Evolutionary conservation across 257 asterid genomes (phyloP).

Genomic region (Nicotiana knightiana): DNA sequence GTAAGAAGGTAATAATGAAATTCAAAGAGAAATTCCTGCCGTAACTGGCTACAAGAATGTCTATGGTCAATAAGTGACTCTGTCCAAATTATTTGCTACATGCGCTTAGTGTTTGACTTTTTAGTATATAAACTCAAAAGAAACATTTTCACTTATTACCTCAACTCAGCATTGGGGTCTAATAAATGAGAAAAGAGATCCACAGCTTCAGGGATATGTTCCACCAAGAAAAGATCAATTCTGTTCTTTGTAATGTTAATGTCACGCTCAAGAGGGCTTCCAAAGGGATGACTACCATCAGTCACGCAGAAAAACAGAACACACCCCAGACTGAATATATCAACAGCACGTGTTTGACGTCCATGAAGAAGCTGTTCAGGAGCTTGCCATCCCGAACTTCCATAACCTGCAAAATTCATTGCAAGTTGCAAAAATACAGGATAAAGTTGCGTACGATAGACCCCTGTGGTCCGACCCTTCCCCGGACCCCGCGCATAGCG

Average conservation of each 20-base stretch:
- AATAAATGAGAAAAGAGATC: conserved; percentile 61
- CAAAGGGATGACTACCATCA: conserved; percentile 94
- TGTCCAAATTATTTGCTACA: neutral
- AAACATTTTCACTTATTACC: conserved; percentile 34
- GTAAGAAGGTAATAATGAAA: neutral
- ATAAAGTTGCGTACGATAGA: no score
- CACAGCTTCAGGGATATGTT: conserved; percentile 85
- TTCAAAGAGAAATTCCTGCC: neutral
- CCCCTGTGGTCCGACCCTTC: no score
- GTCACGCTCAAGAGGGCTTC: conserved; percentile 78
- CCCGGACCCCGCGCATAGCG: no score
- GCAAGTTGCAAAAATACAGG: neutral
- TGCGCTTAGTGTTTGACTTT: neutral
- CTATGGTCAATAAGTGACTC: neutral
- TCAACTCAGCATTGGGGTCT: conserved; percentile 57
- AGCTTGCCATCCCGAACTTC: conserved; percentile 99
- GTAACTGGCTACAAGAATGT: conserved; percentile 3
- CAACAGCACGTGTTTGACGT: conserved; percentile 94
- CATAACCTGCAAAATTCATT: conserved; percentile 50
- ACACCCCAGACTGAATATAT: conserved; percentile 83
- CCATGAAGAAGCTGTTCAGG: conserved; percentile 94
- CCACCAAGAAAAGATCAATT: conserved; percentile 73
- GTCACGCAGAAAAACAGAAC: conserved; percentile 80
- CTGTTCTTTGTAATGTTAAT: conserved; percentile 63
- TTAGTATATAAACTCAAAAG: neutral